phyloP scores from a whole-genome alignment of 768 basidiomycete species.

The Lactifluus rugatus region DNA sequence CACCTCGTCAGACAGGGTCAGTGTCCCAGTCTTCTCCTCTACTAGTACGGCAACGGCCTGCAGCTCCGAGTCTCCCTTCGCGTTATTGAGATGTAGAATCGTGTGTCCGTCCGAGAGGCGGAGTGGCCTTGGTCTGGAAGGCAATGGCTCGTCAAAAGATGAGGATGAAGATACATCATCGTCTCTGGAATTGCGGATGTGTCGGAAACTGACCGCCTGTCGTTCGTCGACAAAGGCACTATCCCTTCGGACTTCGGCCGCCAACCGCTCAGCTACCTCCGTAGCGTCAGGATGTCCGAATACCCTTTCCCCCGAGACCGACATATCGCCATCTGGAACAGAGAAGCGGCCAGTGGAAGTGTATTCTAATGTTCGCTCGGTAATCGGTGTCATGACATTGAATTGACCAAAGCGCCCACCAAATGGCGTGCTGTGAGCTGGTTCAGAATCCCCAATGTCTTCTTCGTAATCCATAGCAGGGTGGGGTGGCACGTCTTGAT shows the following conservation, averaged over 20 bases:
- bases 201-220: slow-evolving; percentile 6
- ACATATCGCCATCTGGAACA: slow-evolving; percentile 24
- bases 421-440: slow-evolving; percentile 36
- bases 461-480: slow-evolving; percentile 14
- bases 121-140: slow-evolving; percentile 6
- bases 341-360: slow-evolving; percentile 49
- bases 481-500: slow-evolving; percentile 2
- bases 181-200: slow-evolving; percentile 9
- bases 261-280: slow-evolving; percentile 43
- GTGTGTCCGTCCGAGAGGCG: slow-evolving; percentile 11
- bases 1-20: slow-evolving; percentile 58
- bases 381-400: slow-evolving; percentile 95
- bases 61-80: slow-evolving; percentile 3
- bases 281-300: slow-evolving; percentile 33
- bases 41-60: slow-evolving; percentile 22
- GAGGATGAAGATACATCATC: slow-evolving; percentile 18
- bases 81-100: slow-evolving; percentile 15
- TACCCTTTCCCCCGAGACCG: slow-evolving; percentile 21
- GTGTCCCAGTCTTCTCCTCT: slow-evolving; percentile 52
- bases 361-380: slow-evolving; percentile 87
- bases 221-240: slow-evolving; percentile 18
- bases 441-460: slow-evolving; percentile 21
- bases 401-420: slow-evolving; percentile 75
- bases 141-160: slow-evolving; percentile 5
- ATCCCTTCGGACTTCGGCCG: slow-evolving; percentile 32